Base-by-base conservation (phyloP, 2,329 filamentous ascomycete genomes). In the Pseudogymnoascus sp. region DNA sequence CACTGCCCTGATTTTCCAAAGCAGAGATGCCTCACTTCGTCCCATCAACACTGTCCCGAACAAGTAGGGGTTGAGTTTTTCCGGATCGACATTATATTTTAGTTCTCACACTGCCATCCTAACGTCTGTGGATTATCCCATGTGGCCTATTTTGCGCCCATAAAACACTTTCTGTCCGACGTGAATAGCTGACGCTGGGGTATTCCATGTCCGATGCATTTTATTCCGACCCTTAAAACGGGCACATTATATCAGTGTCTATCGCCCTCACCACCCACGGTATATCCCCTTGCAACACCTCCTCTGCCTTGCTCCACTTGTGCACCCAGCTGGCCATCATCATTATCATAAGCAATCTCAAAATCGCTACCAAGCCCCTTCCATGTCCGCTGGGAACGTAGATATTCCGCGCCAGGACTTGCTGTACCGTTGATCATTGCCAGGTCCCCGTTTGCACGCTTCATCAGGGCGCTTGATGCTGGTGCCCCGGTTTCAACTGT, bases 311-410 rank as follows among this genome's bases (percentile, higher is more conserved):
- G 87, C 72, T 96, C 91, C 64, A 99, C 83, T 17, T 84, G 74
- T 1, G 89, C 87, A 63, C 89, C 82, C 40, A 77, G 72, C 7
- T 74, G 74, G 62, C 84, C 81, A 13, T 78, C 78, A 60, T 82
- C 80, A n/a, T 83, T 80, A 31, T 87, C 83, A 67, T 84, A 84
- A 67, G 76, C 77, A 65, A 84, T 80, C 64, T 82, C 80, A 70
- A 92, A 96, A 73, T 99, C 95, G 66, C 86, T 96, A 0, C 95
- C 95, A 23, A 99, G 77, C 0, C 95, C 95, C 71, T 89, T 89
- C 95, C 95, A 99, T 3, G 91, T 96, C 64, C 95, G 79, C 70
- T 93, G 85, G 3, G 88, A 89, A 33, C 88, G 84, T 67, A 99
- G 77, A 69, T 85, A 97, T 74, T 97, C 91, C 0, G 95, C 95